Base-by-base conservation (phyloP, 2,329 filamentous ascomycete genomes). In the Neofusicoccum laricinum region DNA sequence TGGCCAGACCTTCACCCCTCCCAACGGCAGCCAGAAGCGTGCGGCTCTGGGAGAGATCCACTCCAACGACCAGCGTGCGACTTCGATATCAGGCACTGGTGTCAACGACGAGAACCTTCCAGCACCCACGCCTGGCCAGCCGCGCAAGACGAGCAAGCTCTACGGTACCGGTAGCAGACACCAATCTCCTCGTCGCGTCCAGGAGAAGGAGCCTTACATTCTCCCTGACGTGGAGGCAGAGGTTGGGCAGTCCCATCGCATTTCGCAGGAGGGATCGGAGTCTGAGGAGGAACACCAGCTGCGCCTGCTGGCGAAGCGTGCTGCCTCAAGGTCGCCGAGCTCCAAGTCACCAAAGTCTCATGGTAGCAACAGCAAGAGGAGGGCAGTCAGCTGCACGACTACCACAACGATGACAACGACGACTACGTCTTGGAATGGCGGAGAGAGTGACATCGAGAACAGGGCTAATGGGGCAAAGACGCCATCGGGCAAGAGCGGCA, bases 31-130 rank as follows among this genome's bases (percentile, higher is more conserved):
- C 67, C 85, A 88, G 19, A 90, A 90, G 7, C 87, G 95, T 65
- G 88, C 92, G 36, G 93, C 95, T 3, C 86, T 99, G n/a, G 93
- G 94, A 62, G 95, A 99, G 78, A 91, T 99, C 67, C 92, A 96
- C 71, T 87, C 91, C 68, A 96, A 97, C 66, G 86, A 88, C 69
- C 81, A 81, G 64, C 73, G 76, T 49, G 78, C 75, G 12, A 69
- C 72, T 17, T 75, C 77, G 25, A 71, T 72, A 19, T 70, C 69
- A 45, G 87, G 86, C 69, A 82, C 86, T 68, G 85, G 86, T 57
- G 84, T 88, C n/a, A 86, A 91, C 72, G 93, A 97, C 68, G 93
- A 97, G 74, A 96, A 96, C 71, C 85, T 99, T 4, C 95, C 95
- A 2, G 94, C 93, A 0, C 95, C 95, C 2, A 99, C 95, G 4